Evolutionary conservation across 176 grass and related monocot genomes (phyloP).

Genomic region (Aegilops speltoides): DNA sequence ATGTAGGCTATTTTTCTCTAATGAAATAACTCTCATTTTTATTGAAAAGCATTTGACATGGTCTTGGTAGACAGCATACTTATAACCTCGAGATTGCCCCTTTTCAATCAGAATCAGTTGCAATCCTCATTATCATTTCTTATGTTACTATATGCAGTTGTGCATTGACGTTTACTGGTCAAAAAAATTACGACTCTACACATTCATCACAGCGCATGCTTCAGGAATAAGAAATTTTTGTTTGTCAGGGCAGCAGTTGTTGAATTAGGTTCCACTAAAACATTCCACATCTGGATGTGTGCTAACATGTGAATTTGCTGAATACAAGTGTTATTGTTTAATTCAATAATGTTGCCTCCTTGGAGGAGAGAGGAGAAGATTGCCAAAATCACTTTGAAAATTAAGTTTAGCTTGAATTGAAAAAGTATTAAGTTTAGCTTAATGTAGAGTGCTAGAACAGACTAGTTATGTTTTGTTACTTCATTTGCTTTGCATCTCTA

Average conservation of each 20-base stretch:
- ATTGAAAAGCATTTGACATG: not conserved
- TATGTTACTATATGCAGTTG: not conserved
- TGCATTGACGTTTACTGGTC: not conserved
- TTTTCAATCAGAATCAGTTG: not conserved
- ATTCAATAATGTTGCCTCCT: not conserved
- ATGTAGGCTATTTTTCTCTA: not conserved
- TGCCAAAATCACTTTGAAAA: not conserved
- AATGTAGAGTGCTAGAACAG: not conserved
- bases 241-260: too few species aligned
- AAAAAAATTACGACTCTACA: not conserved
- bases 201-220: not conserved
- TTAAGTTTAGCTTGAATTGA: too few species aligned
- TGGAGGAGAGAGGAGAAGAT: not conserved
- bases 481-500: not conserved
- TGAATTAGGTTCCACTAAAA: too few species aligned
- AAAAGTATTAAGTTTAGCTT: not conserved
- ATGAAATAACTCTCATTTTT: not conserved
- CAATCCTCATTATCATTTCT: not conserved
- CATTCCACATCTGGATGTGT: too few species aligned
- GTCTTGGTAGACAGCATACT: not conserved
- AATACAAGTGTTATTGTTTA: not conserved
- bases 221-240: too few species aligned
- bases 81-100: not conserved
- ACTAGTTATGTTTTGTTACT: not conserved
- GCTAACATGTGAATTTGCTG: too few species aligned